Conservation (phyloP, 306 rosid species). For the Ammopiptanthus mongolicus region DNA sequence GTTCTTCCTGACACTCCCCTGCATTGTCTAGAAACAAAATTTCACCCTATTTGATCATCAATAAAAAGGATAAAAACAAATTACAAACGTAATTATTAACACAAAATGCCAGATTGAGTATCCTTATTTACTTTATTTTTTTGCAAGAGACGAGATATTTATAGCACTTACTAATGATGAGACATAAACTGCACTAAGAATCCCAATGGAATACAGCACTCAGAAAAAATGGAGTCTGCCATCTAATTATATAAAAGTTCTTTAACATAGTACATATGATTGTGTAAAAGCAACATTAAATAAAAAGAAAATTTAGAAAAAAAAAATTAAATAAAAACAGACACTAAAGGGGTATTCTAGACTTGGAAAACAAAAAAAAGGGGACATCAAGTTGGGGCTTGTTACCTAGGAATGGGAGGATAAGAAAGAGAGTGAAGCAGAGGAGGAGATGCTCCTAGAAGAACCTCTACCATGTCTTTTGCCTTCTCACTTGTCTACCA, state of each 20-base stretch:
- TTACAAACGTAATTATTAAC: neutral
- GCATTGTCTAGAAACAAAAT: slow-evolving; percentile 28
- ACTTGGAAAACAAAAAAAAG: neutral
- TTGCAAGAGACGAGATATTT: neutral
- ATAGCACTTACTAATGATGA: neutral
- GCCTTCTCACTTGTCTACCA: slow-evolving; percentile 17
- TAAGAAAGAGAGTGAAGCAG: slow-evolving; percentile 35
- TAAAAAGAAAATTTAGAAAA: neutral
- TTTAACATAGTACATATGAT: neutral
- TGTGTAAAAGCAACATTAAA: neutral
- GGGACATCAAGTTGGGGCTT: neutral
- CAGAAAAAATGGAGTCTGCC: neutral
- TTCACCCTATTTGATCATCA: neutral
- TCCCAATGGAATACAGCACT: neutral
- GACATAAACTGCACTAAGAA: neutral
- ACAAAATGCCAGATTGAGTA: neutral
- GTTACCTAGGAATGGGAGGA: slow-evolving; percentile 48
- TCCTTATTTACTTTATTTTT: neutral
- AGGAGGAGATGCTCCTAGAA: slow-evolving; percentile 41
- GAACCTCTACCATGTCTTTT: slow-evolving; percentile 55
- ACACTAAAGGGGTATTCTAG: neutral
- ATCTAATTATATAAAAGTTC: neutral
- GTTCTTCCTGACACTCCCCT: slow-evolving; percentile 52
- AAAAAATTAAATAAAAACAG: neutral
- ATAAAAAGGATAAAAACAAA: neutral